A percentile compares a stretch with the other conserved stretches of the same genome.
These are phyloP conservation scores for Torulaspora franciscae DNA, from an alignment of 805 yeast species.

Conservation along the genomic window DNA sequence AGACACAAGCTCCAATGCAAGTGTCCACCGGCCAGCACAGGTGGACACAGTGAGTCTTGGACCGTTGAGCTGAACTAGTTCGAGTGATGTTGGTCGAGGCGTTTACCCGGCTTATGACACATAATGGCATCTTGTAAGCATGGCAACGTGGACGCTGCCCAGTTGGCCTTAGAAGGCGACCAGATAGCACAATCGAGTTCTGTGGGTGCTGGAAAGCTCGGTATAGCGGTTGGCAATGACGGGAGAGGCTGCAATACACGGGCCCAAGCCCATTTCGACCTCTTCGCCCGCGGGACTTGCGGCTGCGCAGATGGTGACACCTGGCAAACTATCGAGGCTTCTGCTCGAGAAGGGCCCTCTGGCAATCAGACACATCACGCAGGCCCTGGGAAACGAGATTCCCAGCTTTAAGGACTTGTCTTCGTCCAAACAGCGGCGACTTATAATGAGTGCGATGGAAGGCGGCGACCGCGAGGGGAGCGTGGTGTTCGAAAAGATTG, in stretches of 20 bases:
- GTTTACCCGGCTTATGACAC: not conserved
- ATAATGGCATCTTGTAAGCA: not conserved
- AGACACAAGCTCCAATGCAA: too few relatives aligned
- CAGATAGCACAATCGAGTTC: not conserved
- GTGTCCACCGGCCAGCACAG: too few relatives aligned
- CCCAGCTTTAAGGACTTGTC: conserved; percentile 76
- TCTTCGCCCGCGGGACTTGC: conserved; percentile 85
- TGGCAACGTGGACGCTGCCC: not conserved
- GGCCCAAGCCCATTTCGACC: conserved; percentile 48
- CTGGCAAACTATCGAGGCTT: conserved; percentile 66
- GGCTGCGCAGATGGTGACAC: conserved; percentile 80
- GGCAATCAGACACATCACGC: conserved; percentile 85
- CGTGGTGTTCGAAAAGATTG: conserved; percentile 82
- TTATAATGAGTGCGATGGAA: conserved; percentile 86
- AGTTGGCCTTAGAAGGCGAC: not conserved
- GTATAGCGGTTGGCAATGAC: not conserved
- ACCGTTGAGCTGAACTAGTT: too few relatives aligned
- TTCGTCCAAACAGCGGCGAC: conserved; percentile 80
- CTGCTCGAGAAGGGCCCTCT: conserved; percentile 74
- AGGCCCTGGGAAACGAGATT: conserved; percentile 67
- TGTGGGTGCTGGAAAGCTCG: not conserved
- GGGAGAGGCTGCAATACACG: not conserved
- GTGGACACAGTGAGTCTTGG: too few relatives aligned
- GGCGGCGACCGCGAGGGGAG: conserved; percentile 50
- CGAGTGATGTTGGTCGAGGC: too few relatives aligned